Conservation (phyloP, 164 flowering plant genomes). For the Dillenia suffruticosa region DNA sequence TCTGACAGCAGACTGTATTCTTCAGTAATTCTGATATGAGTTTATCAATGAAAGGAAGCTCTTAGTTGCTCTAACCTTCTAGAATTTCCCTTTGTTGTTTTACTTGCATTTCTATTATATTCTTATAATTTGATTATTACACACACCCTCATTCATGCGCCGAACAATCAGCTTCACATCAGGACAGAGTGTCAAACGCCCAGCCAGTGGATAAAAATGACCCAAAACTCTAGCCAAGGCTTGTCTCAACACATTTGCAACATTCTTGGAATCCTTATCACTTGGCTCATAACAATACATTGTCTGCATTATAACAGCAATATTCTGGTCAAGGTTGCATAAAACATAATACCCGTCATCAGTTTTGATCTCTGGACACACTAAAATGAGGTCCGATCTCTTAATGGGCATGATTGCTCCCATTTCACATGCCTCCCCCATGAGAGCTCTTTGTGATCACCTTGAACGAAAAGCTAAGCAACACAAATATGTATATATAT, state of each 20-base stretch:
- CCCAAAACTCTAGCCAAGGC: constrained; percentile 20
- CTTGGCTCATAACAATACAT: constrained; percentile 10
- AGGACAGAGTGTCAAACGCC: constrained; percentile 6
- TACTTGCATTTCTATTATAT: too few relatives aligned
- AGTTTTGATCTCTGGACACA: constrained; percentile 1
- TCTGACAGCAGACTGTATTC: too few relatives aligned
- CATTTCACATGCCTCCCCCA: constrained; percentile 1
- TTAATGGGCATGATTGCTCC: background rate
- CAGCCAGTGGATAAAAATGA: constrained; percentile 20
- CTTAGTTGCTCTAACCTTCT: too few relatives aligned
- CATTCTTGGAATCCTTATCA: background rate
- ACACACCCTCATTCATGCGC: constrained; percentile 14
- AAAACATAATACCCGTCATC: constrained; percentile 5
- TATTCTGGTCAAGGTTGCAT: constrained; percentile 18
- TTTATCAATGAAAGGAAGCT: too few relatives aligned
- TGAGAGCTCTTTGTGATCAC: background rate
- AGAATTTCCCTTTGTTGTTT: too few relatives aligned
- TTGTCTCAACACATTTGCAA: constrained; percentile 2
- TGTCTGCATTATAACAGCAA: constrained; percentile 4
- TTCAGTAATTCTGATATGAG: too few relatives aligned
- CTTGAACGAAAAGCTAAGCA: background rate
- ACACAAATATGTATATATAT: background rate
- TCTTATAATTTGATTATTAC: too few relatives aligned
- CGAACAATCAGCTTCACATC: constrained; percentile 16
- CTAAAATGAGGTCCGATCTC: constrained; percentile 4